Evolutionary conservation across 2,329 filamentous ascomycete species (phyloP), one percentile per base, ranked within the genome.

Genomic region (Diaporthe sp.): DNA sequence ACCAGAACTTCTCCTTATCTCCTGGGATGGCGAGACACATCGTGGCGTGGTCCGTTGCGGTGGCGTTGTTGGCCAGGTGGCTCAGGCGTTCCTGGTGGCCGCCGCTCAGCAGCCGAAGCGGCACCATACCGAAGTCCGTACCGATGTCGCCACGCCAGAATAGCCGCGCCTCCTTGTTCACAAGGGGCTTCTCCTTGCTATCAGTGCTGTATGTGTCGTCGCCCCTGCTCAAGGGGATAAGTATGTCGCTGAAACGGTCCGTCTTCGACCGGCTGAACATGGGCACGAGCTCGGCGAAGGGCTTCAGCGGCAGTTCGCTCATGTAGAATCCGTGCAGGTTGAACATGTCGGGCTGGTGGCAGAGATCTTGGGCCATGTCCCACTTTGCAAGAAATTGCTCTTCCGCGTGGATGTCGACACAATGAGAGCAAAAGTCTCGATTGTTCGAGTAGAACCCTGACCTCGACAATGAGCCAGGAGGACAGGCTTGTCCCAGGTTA

Each of bases 221-320:
- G 15, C 74, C 74, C 71, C 70, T 88, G 82, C 78, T 88, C 85
- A 90, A 79, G 0, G 94, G 94, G 70, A 95, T 93, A 30, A 96
- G 83, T 44, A 97, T 94, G 80, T 97, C 94, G 76, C 89, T 91
- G 83, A 94, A 96, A 6, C 92, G 91, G 58, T 89, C 87, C 1
- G 92, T 90, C 78, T 94, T 95, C 65, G 91, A 92, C 73, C 93
- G 88, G 76, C 94, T 94, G 83, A 97, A 97, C 15, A 97, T 85
- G 0, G 94, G 94, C 2, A 93, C 83, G 5, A 97, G 86, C 27
- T 92, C 86, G 75, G 90, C 88, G 1, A 92, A 88, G 0, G 92
- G 89, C 65, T 90, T 89, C 76, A 91, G 86, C 0, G 89, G 86
- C 10, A 92, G 89, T 0, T 92, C 89, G 0, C 89, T 91, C 53